Base-by-base conservation (phyloP, 169 alveolate genomes). In the Cryptosporidium sp. region DNA sequence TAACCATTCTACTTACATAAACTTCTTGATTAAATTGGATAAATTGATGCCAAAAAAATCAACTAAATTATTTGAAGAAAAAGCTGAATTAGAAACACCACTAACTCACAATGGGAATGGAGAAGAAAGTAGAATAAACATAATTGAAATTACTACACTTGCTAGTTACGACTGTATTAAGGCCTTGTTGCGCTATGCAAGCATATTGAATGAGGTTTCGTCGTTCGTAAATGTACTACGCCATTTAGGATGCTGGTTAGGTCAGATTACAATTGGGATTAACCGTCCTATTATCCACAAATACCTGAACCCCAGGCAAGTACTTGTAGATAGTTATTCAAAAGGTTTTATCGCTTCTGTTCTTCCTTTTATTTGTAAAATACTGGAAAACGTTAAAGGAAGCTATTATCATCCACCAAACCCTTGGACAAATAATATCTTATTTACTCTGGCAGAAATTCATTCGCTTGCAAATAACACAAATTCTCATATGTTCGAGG, bases 341-440 rank as follows among this genome's bases (percentile, higher is more conserved):
- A 26, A 43, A 37, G 94, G 95, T 8, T 94, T 93, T 62, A 87
- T 96, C 74, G 92, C 93, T 12, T 96, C 97, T 51, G 94, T 95
- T 26, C 85, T 96, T 67, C 98, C 98, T 10, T 92, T 96, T 84
- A 95, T 94, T 48, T 95, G 97, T 65, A 95, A 93, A 69, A 91
- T 95, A 29, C 50, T 96, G 85, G 98, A 95, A 69, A 84, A 93
- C 35, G 91, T 95, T 1, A 86, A 92, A 58, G 43, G 74, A 68
- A 93, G 96, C 7, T 94, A 94, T 93, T 96, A 95, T 92, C 92
- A 91, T 51, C 97, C 98, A 10, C 98, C 98, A n/a, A 96, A 96
- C 85, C 98, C 98, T 18, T 96, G 98, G 98, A 95, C 98, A 23
- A 87, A 95, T 43, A 97, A 97, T 31, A 71, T 95, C 65, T 89